Percentiles rank a stretch among this genome's conserved stretches.
These are phyloP conservation scores for Solanum sparsipilum DNA, from an alignment of 257 asterid genomes.

Conservation along the genomic window DNA sequence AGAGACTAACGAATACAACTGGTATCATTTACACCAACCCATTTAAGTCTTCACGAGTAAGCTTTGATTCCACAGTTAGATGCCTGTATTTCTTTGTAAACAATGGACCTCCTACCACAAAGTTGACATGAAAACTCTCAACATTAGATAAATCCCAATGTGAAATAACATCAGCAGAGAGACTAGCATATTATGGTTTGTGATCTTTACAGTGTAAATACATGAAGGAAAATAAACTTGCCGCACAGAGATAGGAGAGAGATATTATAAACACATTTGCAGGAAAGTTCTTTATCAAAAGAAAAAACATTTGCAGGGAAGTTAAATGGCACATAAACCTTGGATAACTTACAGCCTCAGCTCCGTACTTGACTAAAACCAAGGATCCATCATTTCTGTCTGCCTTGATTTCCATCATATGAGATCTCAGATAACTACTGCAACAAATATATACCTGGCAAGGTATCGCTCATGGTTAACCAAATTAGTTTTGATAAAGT, in stretches of 20 bases:
- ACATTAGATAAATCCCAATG: neutral
- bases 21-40: conserved; percentile 35
- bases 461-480: too few species aligned
- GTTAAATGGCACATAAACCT: neutral
- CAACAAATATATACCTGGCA: neutral
- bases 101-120: neutral
- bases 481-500: neutral
- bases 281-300: neutral
- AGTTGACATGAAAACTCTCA: neutral
- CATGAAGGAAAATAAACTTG: neutral
- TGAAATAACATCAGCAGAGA: neutral
- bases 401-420: neutral
- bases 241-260: neutral
- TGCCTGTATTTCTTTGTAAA: conserved; percentile 16
- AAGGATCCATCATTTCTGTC: too few species aligned
- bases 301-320: neutral
- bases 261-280: neutral
- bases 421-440: neutral
- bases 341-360: neutral
- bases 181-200: neutral
- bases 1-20: neutral
- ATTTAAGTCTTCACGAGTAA: conserved; percentile 61
- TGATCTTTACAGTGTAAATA: neutral
- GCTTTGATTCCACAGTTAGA: conserved; percentile 63
- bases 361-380: neutral